Base-by-base conservation (phyloP, 2,329 filamentous ascomycete genomes). In the Microdochium paspali region DNA sequence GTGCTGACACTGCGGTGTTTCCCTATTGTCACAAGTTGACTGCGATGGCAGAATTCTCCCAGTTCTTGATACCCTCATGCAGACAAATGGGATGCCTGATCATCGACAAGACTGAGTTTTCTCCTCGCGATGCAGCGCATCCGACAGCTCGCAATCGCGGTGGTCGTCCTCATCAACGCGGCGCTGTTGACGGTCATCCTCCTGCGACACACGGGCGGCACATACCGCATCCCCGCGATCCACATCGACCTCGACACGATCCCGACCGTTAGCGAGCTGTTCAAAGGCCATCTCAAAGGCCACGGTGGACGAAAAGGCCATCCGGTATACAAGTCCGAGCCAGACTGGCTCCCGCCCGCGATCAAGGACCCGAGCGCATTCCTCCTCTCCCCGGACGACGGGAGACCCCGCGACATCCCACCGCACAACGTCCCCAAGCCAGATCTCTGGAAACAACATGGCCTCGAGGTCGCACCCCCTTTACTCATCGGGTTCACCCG, bases 401-500 rank as follows among this genome's bases (percentile, higher is more conserved):
- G n/a, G n/a, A 30, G 15, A 15, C 9, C 26, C 26, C 15, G 9
- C 26, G 26, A 30, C 26, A 30, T 30, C 26, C 26, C 26, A 9
- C 9, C 9, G 9, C 15, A 30, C 26, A 30, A 30, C 15, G 15
- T 9, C 9, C 26, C 26, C 26, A 30, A 30, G 26, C 9, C 9
- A 15, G 26, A 30, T 30, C 26, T 30, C 9, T 30, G 26, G 26
- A 30, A 30, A 15, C 26, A 60, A 20, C 58, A 60, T 46, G 58
- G 58, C 45, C 53, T 61, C 9, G 53, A 56, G n/a, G 56, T 56
- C 44, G 51, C 50, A 25, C 66, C 71, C 0, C 71, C 71, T 6
- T 64, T 75, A 3, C 68, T 73, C 50, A 72, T 76, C 25, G 67
- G 70, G 4, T 76, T 74, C 55, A 72, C 71, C 0, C 59, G 69